Base-by-base conservation (phyloP, 176 grass and related monocot species). In the Eragrostis curvula region DNA sequence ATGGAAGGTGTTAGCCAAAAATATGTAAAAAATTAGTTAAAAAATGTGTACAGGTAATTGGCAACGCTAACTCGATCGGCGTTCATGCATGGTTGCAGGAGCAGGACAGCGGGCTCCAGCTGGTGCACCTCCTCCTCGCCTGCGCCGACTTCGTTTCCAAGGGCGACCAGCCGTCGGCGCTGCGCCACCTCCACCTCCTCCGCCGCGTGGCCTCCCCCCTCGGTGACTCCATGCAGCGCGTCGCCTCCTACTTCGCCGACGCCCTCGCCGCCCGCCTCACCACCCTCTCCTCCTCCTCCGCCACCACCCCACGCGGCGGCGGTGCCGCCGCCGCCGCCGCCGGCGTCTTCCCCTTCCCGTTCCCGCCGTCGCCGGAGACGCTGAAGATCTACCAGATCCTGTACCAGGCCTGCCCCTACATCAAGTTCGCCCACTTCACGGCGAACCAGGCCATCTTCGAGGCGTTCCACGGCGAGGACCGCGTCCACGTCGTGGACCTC, bases 381-480 rank as follows among this genome's bases (percentile, higher is more conserved):
- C 86, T 92, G 9, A 88, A 94, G 27, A 42, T 97, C 14, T 91
- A 94, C 80, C 92, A 93, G 80, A 94, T 94, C 76, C 91, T 93
- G 25, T 97, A 97, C 86, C 92, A 97, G 79, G 90, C 90, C 1
- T 97, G 95, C 84, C 95, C 95, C 5, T 97, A 97, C 84, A 21
- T 97, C 68, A 97, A 97, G 73, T 97, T 97, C 36, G 92, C 95
- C 0, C 95, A 97, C 84, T 97, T 97, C 83, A 97, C 92, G 0
- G 95, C 95, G 0, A 97, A 97, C 82, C 95, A 94, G 81, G 95
- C 95, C 17, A 97, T 97, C 29, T 77, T 97, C 47, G 95, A 97
- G 82, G 95, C 95, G 6, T 97, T 97, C 74, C 79, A 90, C 21
- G 95, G 95, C 45, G 80, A 91, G 79, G 90, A 91, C 53, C 88